Percentiles rank a stretch among this genome's conserved stretches.
These are phyloP conservation scores for Kokia cookei DNA, from an alignment of 441 rosid species.

Conservation along the genomic window DNA sequence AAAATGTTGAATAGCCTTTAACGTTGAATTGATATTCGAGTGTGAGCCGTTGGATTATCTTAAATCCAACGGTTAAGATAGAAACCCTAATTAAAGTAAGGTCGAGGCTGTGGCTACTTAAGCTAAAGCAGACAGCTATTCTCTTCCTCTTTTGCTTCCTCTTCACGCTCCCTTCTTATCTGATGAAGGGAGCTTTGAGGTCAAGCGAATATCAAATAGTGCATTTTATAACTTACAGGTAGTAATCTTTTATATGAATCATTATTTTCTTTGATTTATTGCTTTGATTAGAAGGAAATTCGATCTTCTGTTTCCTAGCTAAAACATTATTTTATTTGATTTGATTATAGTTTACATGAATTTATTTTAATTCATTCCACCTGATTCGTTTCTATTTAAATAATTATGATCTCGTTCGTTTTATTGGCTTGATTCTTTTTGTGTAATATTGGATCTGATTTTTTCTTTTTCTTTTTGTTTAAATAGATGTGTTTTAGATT, in stretches of 20 bases:
- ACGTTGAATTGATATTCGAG: neutral
- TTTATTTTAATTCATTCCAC: neutral
- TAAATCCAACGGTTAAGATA: neutral
- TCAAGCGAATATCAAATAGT: neutral
- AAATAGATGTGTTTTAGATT: neutral
- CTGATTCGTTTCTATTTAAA: neutral
- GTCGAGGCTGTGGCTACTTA: neutral
- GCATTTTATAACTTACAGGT: neutral
- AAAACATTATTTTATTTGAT: neutral
- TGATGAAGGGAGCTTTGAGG: neutral
- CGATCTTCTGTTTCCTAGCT: neutral
- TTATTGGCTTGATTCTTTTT: neutral
- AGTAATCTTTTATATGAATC: neutral
- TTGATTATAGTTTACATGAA: neutral
- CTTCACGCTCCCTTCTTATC: neutral
- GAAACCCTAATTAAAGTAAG: conserved; percentile 2
- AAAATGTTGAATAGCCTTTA: neutral
- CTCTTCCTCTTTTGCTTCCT: neutral
- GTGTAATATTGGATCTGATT: neutral
- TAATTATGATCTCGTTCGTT: neutral
- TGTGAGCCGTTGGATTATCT: neutral
- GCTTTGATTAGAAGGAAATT: neutral
- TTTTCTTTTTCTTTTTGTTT: neutral
- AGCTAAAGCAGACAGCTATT: neutral
- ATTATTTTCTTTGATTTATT: neutral